phyloP scores from a whole-genome alignment of 2,329 filamentous ascomycete species.

The Xylaria sp. region DNA sequence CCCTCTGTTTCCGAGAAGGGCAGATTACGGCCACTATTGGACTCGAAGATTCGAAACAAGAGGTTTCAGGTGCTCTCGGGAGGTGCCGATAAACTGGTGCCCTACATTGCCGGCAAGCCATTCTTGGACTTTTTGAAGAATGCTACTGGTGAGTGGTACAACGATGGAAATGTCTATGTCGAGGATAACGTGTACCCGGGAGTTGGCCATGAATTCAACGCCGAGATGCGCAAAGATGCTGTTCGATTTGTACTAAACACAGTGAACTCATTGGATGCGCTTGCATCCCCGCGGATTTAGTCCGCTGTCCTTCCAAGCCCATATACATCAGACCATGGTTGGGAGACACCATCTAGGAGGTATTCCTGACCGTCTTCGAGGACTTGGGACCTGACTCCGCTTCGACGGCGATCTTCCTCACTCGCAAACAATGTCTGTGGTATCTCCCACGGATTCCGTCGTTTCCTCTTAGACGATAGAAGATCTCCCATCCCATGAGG shows the following conservation, averaged over 20 bases:
- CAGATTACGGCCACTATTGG: conserved; percentile 42
- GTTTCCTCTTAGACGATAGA: conserved; percentile 44
- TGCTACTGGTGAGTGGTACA: conserved; percentile 48
- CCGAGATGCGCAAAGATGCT: conserved; percentile 61
- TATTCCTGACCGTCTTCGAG: conserved; percentile 36
- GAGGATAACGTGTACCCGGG: conserved; percentile 64
- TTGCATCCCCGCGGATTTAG: conserved; percentile 27
- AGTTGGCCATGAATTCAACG: conserved; percentile 63
- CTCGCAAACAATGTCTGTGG: conserved; percentile 41
- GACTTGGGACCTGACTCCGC: conserved; percentile 36
- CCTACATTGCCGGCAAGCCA: conserved; percentile 54
- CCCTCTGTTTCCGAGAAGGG: conserved; percentile 37
- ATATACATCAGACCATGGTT: conserved; percentile 36
- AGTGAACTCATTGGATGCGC: conserved; percentile 33
- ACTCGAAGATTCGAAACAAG: conserved; percentile 53
- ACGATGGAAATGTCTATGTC: conserved; percentile 50
- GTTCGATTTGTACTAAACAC: conserved; percentile 55
- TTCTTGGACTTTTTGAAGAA: conserved; percentile 59
- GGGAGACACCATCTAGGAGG: conserved; percentile 35
- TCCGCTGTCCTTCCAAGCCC: background rate
- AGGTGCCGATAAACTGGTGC: conserved; percentile 65
- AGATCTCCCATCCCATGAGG: conserved; percentile 45
- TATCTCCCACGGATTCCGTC: conserved; percentile 46
- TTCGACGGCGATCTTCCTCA: conserved; percentile 32
- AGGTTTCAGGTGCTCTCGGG: conserved; percentile 61